phyloP scores from a whole-genome alignment of 177 flowering plant genomes.

The Vitis hybrid region DNA sequence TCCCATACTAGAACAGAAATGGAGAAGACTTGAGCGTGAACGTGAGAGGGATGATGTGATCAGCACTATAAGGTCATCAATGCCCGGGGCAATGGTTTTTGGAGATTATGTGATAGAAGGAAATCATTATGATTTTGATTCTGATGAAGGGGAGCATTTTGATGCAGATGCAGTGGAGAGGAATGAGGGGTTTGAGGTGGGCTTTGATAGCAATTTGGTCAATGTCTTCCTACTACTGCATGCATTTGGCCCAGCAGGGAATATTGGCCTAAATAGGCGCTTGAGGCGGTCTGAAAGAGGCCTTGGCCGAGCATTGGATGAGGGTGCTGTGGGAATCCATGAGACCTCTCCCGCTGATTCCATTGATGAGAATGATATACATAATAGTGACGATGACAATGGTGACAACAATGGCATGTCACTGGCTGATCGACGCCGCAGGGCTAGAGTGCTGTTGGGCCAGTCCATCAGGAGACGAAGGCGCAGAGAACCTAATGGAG shows the following conservation, averaged over 20 bases:
- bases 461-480: constrained; percentile 59
- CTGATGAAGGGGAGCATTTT: constrained; percentile 38
- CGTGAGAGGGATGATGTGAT: constrained; percentile 65
- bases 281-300: constrained; percentile 38
- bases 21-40: constrained; percentile 54
- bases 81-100: constrained; percentile 80
- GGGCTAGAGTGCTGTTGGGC: constrained; percentile 43
- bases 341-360: constrained; percentile 16
- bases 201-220: constrained; percentile 37
- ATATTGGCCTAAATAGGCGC: constrained; percentile 32
- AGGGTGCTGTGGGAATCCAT: constrained; percentile 15
- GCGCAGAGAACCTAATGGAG: constrained; percentile 28
- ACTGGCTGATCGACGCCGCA: constrained; percentile 30
- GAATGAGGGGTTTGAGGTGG: constrained; percentile 33
- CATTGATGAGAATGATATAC: constrained; percentile 30
- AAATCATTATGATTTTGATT: constrained; percentile 27
- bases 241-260: constrained; percentile 50
- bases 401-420: constrained; percentile 19
- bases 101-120: constrained; percentile 89
- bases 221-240: constrained; percentile 63
- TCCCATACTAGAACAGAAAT: constrained; percentile 49
- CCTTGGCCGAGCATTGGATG: constrained; percentile 20
- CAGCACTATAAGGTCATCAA: constrained; percentile 74
- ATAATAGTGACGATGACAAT: background rate
- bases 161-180: constrained; percentile 23